Base-by-base conservation (phyloP, 1,284 basidiomycete genomes). In the Takashimella koratensis region DNA sequence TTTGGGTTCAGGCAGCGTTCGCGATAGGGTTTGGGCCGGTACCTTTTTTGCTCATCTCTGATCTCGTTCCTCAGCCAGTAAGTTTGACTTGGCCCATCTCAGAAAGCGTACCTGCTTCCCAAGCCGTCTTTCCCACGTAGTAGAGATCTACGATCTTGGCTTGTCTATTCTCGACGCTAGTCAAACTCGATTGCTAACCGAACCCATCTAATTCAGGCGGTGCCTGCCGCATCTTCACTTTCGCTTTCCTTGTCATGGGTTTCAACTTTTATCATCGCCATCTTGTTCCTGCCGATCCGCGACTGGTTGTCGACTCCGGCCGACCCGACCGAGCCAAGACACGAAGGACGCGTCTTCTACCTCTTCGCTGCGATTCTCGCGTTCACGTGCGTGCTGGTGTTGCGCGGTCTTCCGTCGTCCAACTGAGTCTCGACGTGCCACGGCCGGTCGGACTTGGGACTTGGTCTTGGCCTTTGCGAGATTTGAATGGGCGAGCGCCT, bases 1-100 rank as follows among this genome's bases (percentile, higher is more conserved):
- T 8, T 36, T 16, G 16, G 36, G 24, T 2, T 5, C 46, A 65
- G 58, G 89, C 88, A 69, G 87, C 87, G 0, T 97, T 95, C 70
- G 87, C 90, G 0, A 77, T 89, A 39, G 93, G 93, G 1, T 79
- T 96, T n/a, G 93, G 93, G 1, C 92, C 93, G 1, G 78, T 96
- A 30, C 93, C 93, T 0, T 96, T 93, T 70, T 84, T 97, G 42
- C 86, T 96, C 74, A 85, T 95, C 26, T 85, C 90, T n/a, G 93
- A 97, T 68, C 83, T 96, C 22, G 86, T 92, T 0, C 93, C 93
- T 1, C 73, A 81, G 44, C 80, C 86, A 65, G 88, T 86, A 73
- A 62, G 85, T 77, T 11, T 30, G 20, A 21, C 45, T 21, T 20
- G 21, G 16, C 19, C 20, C 16, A 19, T 16, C 8, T 5, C 19